Conservation (phyloP, 2,329 filamentous ascomycete genomes). For the Pseudocercospora crystallina region DNA sequence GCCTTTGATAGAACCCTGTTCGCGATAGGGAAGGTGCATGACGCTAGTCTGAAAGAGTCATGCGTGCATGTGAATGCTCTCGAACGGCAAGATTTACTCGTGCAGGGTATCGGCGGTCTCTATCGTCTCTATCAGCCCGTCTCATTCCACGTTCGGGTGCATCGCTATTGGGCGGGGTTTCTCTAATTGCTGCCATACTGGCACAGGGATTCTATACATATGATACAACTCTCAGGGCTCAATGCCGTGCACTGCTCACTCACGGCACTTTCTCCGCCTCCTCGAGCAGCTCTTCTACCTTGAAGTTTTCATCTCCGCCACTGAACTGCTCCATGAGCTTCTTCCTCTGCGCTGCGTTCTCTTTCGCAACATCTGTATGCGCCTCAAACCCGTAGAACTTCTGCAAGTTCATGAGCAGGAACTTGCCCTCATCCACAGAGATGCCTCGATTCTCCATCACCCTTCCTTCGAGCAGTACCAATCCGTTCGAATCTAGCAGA, state of each 20-base stretch:
- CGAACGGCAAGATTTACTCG: too few species aligned
- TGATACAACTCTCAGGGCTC: neutral
- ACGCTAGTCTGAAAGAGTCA: conserved; percentile 3
- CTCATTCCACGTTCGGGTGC: too few species aligned
- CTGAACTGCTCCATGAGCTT: conserved; percentile 79
- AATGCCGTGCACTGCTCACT: conserved; percentile 1
- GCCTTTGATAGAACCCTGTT: too few species aligned
- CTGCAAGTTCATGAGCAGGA: conserved; percentile 89
- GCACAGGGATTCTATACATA: neutral
- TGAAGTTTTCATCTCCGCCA: conserved; percentile 74
- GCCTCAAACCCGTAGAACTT: conserved; percentile 76
- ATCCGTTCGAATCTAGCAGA: conserved; percentile 67
- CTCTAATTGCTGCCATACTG: too few species aligned
- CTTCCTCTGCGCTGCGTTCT: conserved; percentile 70
- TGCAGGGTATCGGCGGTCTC: too few species aligned
- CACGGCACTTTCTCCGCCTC: conserved; percentile 75
- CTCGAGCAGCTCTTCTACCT: conserved; percentile 78
- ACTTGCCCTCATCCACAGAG: conserved; percentile 77
- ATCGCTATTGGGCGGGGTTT: too few species aligned
- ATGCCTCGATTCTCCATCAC: conserved; percentile 76
- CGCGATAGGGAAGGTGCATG: conserved; percentile 2
- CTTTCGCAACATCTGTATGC: conserved; percentile 58
- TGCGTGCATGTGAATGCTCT: neutral
- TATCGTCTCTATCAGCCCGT: too few species aligned
- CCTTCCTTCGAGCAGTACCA: conserved; percentile 83